These are phyloP conservation scores for Pseudozyma sp. DNA, from an alignment of 1,284 basidiomycete genomes.

Conservation along the genomic window DNA sequence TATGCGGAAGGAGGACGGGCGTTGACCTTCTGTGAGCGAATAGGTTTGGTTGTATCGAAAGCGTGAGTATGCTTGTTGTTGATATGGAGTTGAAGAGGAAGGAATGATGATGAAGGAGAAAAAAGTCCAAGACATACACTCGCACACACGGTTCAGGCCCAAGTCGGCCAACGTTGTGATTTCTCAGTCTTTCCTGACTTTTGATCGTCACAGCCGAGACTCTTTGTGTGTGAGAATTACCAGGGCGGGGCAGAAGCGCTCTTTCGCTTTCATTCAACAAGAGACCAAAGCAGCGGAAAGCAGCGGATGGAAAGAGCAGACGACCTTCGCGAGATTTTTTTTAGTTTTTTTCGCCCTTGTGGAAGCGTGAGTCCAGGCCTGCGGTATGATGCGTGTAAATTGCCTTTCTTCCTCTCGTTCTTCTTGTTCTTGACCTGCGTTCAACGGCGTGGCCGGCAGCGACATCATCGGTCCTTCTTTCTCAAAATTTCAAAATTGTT, in stretches of 20 bases:
- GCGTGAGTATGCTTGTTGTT: background rate
- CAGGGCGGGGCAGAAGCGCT: slow-evolving; percentile 8
- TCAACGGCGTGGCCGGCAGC: background rate
- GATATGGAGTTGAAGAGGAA: slow-evolving; percentile 1
- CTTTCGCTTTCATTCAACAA: background rate
- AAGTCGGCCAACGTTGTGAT: too few relatives aligned
- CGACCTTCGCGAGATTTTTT: slow-evolving; percentile 13
- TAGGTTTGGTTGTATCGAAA: background rate
- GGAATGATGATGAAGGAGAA: background rate
- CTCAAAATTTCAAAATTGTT: background rate
- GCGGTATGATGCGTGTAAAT: background rate
- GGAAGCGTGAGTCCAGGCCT: background rate
- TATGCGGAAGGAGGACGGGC: slow-evolving; percentile 2
- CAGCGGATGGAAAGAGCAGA: slow-evolving; percentile 5
- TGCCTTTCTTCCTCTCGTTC: background rate
- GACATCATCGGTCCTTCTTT: background rate
- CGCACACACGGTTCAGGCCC: background rate
- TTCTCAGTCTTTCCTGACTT: too few relatives aligned
- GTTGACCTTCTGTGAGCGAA: background rate
- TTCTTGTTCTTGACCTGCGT: slow-evolving; percentile 11
- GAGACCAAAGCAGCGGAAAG: background rate
- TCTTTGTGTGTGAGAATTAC: background rate
- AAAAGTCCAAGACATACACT: background rate
- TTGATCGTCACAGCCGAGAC: background rate
- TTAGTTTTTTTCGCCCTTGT: slow-evolving; percentile 7